Evolutionary conservation across 352 stramenopile genomes (phyloP).

Genomic region (Phytophthora meadii): DNA sequence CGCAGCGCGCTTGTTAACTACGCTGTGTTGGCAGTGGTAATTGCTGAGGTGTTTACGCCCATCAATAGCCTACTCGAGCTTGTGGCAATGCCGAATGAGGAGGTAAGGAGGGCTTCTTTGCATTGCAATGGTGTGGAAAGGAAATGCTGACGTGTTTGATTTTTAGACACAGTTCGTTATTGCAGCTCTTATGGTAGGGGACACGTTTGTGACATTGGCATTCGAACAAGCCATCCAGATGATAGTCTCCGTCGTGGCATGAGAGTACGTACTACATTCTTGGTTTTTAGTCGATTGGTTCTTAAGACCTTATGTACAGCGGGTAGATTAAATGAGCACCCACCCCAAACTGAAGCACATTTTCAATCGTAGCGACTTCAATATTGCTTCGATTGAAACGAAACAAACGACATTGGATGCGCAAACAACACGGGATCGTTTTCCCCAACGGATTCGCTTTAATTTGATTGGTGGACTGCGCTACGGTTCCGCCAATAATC

Average conservation of each 20-base stretch:
- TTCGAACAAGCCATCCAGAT: conserved; percentile 55
- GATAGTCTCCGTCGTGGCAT: conserved; percentile 28
- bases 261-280: not conserved
- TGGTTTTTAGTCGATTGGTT: too few species aligned
- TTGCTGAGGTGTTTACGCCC: conserved; percentile 86
- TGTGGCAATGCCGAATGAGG: conserved; percentile 86
- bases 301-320: too few species aligned
- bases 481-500: too few species aligned
- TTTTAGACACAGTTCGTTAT: conserved; percentile 51
- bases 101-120: conserved; percentile 18
- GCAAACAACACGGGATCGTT: too few species aligned
- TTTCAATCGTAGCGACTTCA: too few species aligned
- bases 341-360: too few species aligned
- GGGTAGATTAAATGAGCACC: too few species aligned
- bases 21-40: conserved; percentile 89
- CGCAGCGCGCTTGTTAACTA: conserved; percentile 86
- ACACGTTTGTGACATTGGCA: conserved; percentile 57
- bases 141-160: conserved; percentile 12
- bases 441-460: too few species aligned
- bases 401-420: too few species aligned
- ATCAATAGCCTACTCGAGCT: conserved; percentile 93
- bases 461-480: too few species aligned
- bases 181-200: conserved; percentile 58
- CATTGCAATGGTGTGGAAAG: not conserved
- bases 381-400: too few species aligned